These are phyloP conservation scores for Xylaria sp. DNA, from an alignment of 2,329 filamentous ascomycete genomes.

Conservation along the genomic window DNA sequence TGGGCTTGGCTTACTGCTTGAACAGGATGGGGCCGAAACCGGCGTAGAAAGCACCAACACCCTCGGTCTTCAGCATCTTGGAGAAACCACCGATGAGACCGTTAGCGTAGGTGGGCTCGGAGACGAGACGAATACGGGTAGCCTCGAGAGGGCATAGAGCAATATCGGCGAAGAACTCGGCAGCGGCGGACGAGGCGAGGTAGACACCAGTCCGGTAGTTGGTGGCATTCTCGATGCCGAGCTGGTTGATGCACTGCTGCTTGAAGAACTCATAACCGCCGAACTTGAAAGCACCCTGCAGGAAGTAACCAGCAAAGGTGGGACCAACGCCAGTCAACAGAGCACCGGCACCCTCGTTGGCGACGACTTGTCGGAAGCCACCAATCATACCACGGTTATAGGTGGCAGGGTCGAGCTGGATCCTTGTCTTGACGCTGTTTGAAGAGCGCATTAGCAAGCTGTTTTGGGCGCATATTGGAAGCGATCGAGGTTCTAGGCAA, in stretches of 20 bases:
- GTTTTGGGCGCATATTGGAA: not conserved
- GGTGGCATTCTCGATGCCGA: slow-evolving; percentile 69
- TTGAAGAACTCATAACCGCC: slow-evolving; percentile 85
- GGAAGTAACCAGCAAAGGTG: slow-evolving; percentile 77
- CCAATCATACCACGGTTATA: slow-evolving; percentile 78
- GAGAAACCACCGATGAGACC: slow-evolving; percentile 70
- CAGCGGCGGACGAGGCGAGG: slow-evolving; percentile 61
- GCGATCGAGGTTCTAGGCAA: not conserved
- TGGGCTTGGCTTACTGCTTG: slow-evolving; percentile 63
- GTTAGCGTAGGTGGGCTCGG: slow-evolving; percentile 71
- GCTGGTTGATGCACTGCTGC: slow-evolving; percentile 72
- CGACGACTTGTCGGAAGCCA: slow-evolving; percentile 73
- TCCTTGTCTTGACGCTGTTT: slow-evolving; percentile 76
- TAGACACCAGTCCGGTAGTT: slow-evolving; percentile 73
- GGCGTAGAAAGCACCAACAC: slow-evolving; percentile 75
- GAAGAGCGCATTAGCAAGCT: slow-evolving; percentile 9
- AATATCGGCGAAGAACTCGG: slow-evolving; percentile 65
- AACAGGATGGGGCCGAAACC: slow-evolving; percentile 76
- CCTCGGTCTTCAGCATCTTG: slow-evolving; percentile 73
- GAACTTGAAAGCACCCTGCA: slow-evolving; percentile 81
- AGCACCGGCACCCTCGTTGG: slow-evolving; percentile 73
- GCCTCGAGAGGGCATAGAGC: slow-evolving; percentile 79
- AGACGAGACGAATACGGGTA: slow-evolving; percentile 79
- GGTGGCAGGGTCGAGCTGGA: slow-evolving; percentile 76
- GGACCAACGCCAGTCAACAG: slow-evolving; percentile 75